Evolutionary conservation across 768 basidiomycete species (phyloP).

Genomic region (Roridomyces roridus): DNA sequence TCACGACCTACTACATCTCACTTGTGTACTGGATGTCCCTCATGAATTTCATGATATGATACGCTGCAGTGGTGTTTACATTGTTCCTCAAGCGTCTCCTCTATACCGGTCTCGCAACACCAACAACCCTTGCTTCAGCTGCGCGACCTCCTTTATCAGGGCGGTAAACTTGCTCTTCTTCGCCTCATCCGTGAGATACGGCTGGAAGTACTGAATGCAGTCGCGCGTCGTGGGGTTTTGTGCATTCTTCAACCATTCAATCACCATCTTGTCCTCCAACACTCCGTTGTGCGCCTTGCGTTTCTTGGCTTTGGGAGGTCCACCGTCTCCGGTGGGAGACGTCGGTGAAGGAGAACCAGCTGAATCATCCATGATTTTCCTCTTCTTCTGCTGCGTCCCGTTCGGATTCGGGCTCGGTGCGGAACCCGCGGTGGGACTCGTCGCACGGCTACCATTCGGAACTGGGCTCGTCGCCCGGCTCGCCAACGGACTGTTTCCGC

Average conservation of each 20-base stretch:
- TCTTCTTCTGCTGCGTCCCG: conserved; percentile 34
- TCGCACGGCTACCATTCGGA: conserved; percentile 47
- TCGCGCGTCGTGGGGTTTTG: conserved; percentile 77
- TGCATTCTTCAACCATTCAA: conserved; percentile 77
- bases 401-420: conserved; percentile 32
- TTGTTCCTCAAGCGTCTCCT: too few species aligned
- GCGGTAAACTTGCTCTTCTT: conserved; percentile 80
- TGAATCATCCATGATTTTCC: conserved; percentile 50
- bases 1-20: background rate
- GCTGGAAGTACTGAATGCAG: conserved; percentile 81
- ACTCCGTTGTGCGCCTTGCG: conserved; percentile 55
- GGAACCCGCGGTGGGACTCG: conserved; percentile 45
- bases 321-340: conserved; percentile 30
- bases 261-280: conserved; percentile 67
- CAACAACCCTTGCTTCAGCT: conserved; percentile 69
- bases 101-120: conserved; percentile 54
- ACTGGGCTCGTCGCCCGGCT: conserved; percentile 62
- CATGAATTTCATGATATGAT: too few species aligned
- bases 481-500: conserved; percentile 66
- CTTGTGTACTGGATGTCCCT: too few species aligned
- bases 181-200: conserved; percentile 70
- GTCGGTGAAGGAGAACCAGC: conserved; percentile 36
- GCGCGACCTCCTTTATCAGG: conserved; percentile 81
- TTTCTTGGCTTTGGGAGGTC: conserved; percentile 57
- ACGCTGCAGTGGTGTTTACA: too few species aligned